Evolutionary conservation across 2,329 filamentous ascomycete species (phyloP).

Genomic region (Diaporthe sp.): DNA sequence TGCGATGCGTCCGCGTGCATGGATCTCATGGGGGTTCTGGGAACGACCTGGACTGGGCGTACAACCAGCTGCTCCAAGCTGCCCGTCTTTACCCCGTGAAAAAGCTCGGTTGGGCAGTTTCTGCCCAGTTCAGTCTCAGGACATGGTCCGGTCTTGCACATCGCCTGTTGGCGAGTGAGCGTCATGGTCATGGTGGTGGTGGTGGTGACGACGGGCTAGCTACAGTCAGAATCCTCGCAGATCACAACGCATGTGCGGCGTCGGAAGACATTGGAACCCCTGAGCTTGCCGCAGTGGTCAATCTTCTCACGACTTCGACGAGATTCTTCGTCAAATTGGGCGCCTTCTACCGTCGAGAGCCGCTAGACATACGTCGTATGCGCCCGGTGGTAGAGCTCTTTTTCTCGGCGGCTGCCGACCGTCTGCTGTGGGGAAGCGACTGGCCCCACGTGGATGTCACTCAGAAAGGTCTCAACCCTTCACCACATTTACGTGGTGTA

Average conservation of each 20-base stretch:
- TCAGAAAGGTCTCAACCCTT: background rate
- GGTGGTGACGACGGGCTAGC: background rate
- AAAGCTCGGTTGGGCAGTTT: background rate
- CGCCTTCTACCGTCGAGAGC: slow-evolving; percentile 14
- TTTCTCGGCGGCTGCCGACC: background rate
- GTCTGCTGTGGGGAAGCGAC: slow-evolving; percentile 12
- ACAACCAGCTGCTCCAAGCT: background rate
- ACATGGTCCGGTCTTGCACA: slow-evolving; percentile 1
- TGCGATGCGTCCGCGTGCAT: slow-evolving; percentile 2
- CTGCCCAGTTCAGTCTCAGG: background rate
- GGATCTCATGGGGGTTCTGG: background rate
- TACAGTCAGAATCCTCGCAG: background rate
- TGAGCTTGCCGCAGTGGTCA: background rate
- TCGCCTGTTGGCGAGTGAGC: background rate
- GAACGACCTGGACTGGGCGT: background rate
- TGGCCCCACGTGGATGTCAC: background rate
- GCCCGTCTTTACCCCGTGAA: background rate
- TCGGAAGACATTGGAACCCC: background rate
- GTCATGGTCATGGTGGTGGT: background rate
- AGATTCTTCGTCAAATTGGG: slow-evolving; percentile 9
- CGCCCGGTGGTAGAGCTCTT: background rate
- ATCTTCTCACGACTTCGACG: background rate
- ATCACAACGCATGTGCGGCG: slow-evolving; percentile 11
- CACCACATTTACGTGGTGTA: background rate
- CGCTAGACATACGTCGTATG: slow-evolving; percentile 1